Conservation (phyloP, 805 yeast genomes). For the Starmera pachycereana region DNA sequence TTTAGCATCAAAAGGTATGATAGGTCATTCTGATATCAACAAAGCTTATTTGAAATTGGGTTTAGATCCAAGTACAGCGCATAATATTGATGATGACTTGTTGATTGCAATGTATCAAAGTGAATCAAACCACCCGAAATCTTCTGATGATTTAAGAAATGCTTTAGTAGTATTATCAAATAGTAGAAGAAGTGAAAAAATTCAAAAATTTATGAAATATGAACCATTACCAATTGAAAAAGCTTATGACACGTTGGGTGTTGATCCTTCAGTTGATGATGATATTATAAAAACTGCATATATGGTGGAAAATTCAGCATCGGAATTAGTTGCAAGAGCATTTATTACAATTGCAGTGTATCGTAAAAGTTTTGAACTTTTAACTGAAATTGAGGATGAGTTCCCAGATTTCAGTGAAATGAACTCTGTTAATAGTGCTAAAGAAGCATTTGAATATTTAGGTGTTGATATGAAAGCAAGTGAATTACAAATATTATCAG, state of each 20-base stretch:
- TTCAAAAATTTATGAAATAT: constrained; percentile 29
- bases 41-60: constrained; percentile 27
- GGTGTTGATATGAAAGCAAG: constrained; percentile 41
- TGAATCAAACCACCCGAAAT: constrained; percentile 15
- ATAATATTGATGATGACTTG: constrained; percentile 17
- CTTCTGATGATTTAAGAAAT: constrained; percentile 22
- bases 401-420: constrained; percentile 19
- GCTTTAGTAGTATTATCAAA: constrained; percentile 29
- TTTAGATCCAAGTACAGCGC: constrained; percentile 19
- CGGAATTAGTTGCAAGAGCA: constrained; percentile 38
- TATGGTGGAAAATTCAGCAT: constrained; percentile 51
- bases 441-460: constrained; percentile 36
- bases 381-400: constrained; percentile 38
- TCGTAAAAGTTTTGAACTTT: constrained; percentile 46
- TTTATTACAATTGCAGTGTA: constrained; percentile 49
- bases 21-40: constrained; percentile 39
- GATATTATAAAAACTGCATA: constrained; percentile 71
- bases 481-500: constrained; percentile 45
- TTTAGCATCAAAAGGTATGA: constrained; percentile 38
- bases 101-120: constrained; percentile 23
- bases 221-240: constrained; percentile 37
- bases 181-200: constrained; percentile 24
- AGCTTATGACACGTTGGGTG: constrained; percentile 44
- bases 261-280: constrained; percentile 45
- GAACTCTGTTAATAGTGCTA: constrained; percentile 14